Percentiles rank a stretch among this genome's conserved stretches.
Conservation (phyloP, 768 basidiomycete genomes). For the Suillus hirtellus region DNA sequence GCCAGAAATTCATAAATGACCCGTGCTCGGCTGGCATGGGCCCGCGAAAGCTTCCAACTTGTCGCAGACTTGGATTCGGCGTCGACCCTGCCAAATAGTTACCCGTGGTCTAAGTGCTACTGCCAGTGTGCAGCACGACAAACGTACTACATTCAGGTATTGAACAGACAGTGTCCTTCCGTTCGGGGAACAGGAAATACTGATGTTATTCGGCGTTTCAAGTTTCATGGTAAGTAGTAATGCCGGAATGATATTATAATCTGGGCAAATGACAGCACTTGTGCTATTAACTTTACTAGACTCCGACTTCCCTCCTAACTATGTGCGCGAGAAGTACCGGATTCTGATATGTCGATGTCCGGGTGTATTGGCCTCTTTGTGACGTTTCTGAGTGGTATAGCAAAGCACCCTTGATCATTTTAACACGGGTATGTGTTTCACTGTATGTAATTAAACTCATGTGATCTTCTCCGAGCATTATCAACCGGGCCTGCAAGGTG, state of each 20-base stretch:
- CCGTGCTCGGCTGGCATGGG: not conserved
- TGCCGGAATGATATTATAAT: not conserved
- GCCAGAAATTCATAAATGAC: not conserved
- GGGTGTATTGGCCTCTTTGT: not conserved
- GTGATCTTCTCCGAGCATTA: not conserved
- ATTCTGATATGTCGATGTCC: not conserved
- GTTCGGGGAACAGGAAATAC: not conserved
- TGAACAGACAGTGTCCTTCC: not conserved
- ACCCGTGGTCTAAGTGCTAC: not conserved
- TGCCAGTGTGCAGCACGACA: not conserved
- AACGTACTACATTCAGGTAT: not conserved
- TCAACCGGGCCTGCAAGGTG: conserved; percentile 3
- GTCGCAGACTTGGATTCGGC: not conserved
- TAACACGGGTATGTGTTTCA: conserved; percentile 1
- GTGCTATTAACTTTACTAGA: not conserved
- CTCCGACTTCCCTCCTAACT: not conserved
- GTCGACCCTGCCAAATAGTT: not conserved
- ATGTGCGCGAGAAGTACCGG: not conserved
- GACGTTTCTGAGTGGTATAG: not conserved
- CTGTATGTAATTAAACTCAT: conserved; percentile 6
- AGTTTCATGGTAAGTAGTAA: not conserved
- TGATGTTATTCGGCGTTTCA: conserved; percentile 1
- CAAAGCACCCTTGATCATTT: not conserved
- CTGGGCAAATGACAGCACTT: not conserved
- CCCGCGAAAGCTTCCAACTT: not conserved